These are phyloP conservation scores for Pseudopyrenochaeta lycopersici DNA, from an alignment of 2,329 filamentous ascomycete species.

Conservation along the genomic window DNA sequence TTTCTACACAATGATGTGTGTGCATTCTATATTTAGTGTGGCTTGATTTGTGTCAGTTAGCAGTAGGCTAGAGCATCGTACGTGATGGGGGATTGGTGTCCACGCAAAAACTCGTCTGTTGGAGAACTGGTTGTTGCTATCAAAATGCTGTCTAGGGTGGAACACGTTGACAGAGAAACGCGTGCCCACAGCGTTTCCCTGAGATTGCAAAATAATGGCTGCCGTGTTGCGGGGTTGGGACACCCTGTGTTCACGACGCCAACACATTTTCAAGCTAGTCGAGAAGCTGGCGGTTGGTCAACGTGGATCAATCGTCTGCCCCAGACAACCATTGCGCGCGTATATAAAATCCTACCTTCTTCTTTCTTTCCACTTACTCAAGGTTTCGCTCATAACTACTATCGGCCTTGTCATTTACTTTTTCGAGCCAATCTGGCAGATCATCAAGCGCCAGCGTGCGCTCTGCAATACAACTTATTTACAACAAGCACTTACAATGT, in stretches of 20 bases:
- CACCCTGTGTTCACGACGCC: background rate
- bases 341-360: background rate
- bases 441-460: background rate
- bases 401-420: background rate
- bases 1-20: too few relatives aligned
- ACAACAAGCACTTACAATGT: conserved; percentile 2
- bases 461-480: background rate
- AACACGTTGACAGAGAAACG: too few relatives aligned
- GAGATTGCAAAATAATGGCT: background rate
- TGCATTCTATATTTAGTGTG: background rate
- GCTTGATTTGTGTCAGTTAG: conserved; percentile 7
- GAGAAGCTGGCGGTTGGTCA: background rate
- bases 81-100: background rate
- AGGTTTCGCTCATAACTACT: background rate
- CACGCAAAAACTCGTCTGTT: conserved; percentile 1
- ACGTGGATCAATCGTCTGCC: background rate
- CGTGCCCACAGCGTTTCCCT: background rate
- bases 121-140: conserved; percentile 6
- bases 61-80: background rate
- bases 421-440: background rate
- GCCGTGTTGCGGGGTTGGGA: background rate
- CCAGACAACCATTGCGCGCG: background rate
- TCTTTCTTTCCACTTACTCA: background rate
- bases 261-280: background rate
- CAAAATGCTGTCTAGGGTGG: too few relatives aligned